Conservation (phyloP, 352 stramenopile genomes). For the Phytophthora kernoviae region DNA sequence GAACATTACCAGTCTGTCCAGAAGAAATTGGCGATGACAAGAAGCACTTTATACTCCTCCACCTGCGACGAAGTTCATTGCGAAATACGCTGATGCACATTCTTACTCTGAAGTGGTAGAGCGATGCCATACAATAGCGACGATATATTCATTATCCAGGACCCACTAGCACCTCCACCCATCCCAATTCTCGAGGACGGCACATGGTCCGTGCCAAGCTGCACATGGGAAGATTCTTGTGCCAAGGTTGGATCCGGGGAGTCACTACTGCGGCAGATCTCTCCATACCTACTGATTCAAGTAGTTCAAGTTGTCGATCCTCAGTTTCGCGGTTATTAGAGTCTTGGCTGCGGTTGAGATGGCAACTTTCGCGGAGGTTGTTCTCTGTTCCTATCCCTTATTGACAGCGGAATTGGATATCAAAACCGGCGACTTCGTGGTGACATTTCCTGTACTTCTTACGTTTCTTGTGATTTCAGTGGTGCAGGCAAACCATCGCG, state of each 20-base stretch:
- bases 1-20: not conserved
- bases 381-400: constrained; percentile 27
- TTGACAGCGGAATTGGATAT: constrained; percentile 32
- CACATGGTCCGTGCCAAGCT: constrained; percentile 17
- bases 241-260: constrained; percentile 4
- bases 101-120: constrained; percentile 8
- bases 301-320: not conserved
- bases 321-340: not conserved
- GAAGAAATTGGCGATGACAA: not conserved
- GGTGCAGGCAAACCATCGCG: not conserved
- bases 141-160: not conserved
- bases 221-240: constrained; percentile 15
- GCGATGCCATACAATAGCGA: constrained; percentile 9
- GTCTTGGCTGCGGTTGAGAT: constrained; percentile 26
- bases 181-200: constrained; percentile 24
- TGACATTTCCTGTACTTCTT: constrained; percentile 25
- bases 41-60: constrained; percentile 2
- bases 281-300: not conserved
- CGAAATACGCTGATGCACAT: constrained; percentile 12
- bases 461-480: constrained; percentile 18
- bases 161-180: not conserved
- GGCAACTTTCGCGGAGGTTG: constrained; percentile 20
- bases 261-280: constrained; percentile 1
- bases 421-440: constrained; percentile 38
- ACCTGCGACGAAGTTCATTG: constrained; percentile 10